Evolutionary conservation across 805 yeast species (phyloP).

Genomic region (Starmerella etchellsii): DNA sequence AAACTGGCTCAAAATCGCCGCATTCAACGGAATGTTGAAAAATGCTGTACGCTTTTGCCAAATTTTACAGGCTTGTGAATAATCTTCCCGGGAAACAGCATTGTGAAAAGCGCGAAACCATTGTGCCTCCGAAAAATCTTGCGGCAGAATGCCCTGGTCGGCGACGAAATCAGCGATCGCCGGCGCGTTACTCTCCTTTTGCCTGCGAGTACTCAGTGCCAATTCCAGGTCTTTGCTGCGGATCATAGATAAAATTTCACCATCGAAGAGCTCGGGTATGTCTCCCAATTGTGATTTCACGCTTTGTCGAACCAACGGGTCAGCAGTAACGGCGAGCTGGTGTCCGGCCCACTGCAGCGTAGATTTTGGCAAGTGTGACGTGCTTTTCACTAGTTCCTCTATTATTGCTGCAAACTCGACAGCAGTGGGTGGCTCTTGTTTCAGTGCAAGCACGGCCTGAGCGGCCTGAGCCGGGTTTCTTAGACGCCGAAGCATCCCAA

Average conservation of each 20-base stretch:
- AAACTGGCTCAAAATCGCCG: not conserved
- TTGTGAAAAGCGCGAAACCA: slow-evolving; percentile 7
- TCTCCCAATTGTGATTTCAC: not conserved
- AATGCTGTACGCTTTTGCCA: slow-evolving; percentile 4
- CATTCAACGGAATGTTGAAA: not conserved
- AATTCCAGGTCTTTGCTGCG: not conserved
- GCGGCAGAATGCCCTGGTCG: not conserved
- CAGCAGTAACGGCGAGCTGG: not conserved
- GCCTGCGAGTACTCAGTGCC: not conserved
- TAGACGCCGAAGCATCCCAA: not conserved
- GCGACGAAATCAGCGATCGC: slow-evolving; percentile 1
- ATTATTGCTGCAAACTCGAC: not conserved
- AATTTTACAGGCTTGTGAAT: slow-evolving; percentile 1
- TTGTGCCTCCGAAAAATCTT: not conserved
- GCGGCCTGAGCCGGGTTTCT: slow-evolving; percentile 1
- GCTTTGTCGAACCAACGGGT: not conserved
- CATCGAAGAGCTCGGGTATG: not conserved
- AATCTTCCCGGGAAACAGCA: slow-evolving; percentile 1
- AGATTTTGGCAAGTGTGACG: not conserved
- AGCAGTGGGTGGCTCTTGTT: not conserved
- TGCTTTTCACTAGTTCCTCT: not conserved
- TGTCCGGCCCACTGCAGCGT: not conserved
- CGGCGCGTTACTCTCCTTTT: not conserved
- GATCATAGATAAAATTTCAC: not conserved
- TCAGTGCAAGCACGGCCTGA: not conserved